Conservation (phyloP, 176 grass and related monocot species). For the Poa pratensis region DNA sequence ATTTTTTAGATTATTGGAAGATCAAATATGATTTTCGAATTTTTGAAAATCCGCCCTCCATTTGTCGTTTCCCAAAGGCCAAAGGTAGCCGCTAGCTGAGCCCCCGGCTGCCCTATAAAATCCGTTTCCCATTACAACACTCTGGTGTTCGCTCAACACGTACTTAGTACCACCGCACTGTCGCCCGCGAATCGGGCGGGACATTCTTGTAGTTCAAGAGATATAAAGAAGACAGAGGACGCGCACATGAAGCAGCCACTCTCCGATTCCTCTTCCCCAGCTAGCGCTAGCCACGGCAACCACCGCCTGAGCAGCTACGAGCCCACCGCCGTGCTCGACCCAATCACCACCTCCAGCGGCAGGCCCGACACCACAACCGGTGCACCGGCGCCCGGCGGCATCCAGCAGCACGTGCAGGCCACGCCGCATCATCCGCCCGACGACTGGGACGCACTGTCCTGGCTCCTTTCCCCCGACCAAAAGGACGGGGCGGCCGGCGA, state of each 20-base stretch:
- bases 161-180: not conserved
- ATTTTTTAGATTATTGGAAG: too few relatives aligned
- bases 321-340: constrained; percentile 68
- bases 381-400: not conserved
- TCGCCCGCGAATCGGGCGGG: not conserved
- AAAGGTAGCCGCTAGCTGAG: not conserved
- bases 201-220: not conserved
- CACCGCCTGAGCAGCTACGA: constrained; percentile 46
- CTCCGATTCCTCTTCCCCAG: constrained; percentile 16
- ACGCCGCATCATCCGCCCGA: constrained; percentile 26
- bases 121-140: not conserved
- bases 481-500: constrained; percentile 27
- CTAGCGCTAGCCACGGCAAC: constrained; percentile 3
- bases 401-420: not conserved
- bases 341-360: constrained; percentile 51
- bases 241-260: constrained; percentile 50
- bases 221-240: constrained; percentile 10
- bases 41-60: too few relatives aligned
- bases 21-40: too few relatives aligned
- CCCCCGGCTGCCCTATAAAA: constrained; percentile 34
- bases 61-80: too few relatives aligned
- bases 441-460: constrained; percentile 58
- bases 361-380: constrained; percentile 40
- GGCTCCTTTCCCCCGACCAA: constrained; percentile 50
- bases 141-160: too few relatives aligned